Conservation (phyloP, 441 rosid species). For the Populus hybrid region DNA sequence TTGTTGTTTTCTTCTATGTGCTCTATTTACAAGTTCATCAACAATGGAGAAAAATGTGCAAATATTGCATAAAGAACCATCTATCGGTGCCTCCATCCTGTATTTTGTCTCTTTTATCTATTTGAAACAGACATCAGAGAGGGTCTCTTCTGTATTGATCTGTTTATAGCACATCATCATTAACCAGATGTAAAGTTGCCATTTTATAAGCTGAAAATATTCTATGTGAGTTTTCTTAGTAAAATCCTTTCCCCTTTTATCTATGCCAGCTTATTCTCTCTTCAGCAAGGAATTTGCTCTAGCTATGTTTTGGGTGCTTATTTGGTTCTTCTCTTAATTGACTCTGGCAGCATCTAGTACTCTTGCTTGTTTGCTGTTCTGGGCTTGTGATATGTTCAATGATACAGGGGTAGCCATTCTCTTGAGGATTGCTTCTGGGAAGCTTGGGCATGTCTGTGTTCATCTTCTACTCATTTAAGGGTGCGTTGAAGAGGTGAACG, state of each 20-base stretch:
- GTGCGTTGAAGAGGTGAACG: conserved; percentile 31
- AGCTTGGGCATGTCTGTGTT: conserved; percentile 96
- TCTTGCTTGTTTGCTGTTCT: conserved; percentile 18
- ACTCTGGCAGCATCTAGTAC: conserved; percentile 2
- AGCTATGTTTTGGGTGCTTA: background rate
- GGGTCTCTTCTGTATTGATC: conserved; percentile 1
- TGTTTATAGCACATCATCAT: background rate
- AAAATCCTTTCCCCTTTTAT: background rate
- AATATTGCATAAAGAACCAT: background rate
- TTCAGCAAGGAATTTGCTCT: background rate
- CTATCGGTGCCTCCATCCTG: background rate
- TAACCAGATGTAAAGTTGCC: background rate
- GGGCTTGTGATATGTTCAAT: conserved; percentile 19
- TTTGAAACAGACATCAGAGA: background rate
- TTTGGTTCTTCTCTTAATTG: background rate
- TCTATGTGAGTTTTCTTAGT: background rate
- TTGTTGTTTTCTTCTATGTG: background rate
- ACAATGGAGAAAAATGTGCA: background rate
- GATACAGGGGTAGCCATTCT: conserved; percentile 56
- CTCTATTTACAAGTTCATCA: background rate
- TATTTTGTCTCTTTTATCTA: background rate
- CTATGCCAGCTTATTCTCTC: background rate
- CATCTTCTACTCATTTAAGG: conserved; percentile 89
- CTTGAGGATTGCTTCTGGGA: conserved; percentile 97
- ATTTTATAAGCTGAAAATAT: background rate